Conservation (phyloP, 371 early-diverging fungal species). For the Capillidium heterosporum region DNA sequence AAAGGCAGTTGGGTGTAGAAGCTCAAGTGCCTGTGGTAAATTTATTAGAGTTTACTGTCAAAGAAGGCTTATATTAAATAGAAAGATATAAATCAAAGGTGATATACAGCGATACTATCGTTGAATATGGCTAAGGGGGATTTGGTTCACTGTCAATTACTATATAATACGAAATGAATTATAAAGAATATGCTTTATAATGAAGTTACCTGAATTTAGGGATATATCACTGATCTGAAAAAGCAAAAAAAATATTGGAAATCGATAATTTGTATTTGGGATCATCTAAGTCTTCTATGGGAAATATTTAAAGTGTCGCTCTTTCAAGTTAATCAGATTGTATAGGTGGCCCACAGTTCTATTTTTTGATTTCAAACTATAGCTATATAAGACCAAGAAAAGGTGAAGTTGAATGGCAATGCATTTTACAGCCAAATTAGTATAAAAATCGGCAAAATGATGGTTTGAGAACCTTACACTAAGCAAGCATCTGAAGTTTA, state of each 20-base stretch:
- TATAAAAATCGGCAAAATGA: too few relatives aligned
- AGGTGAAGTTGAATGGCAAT: too few relatives aligned
- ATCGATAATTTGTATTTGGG: background rate
- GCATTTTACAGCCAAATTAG: too few relatives aligned
- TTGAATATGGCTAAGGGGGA: background rate
- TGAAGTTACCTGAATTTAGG: background rate
- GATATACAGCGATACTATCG: background rate
- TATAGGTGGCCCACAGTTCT: background rate
- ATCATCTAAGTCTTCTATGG: background rate
- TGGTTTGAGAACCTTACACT: too few relatives aligned
- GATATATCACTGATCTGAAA: background rate
- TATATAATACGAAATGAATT: background rate
- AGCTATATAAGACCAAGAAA: too few relatives aligned
- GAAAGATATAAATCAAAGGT: background rate
- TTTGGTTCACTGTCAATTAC: background rate
- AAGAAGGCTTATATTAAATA: background rate
- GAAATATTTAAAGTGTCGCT: background rate
- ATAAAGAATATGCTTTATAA: too few relatives aligned
- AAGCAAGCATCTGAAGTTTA: too few relatives aligned
- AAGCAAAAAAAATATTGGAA: background rate
- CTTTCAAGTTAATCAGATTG: background rate
- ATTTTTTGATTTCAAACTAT: too few relatives aligned
- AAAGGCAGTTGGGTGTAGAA: background rate
- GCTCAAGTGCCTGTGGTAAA: background rate
- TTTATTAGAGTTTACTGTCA: too few relatives aligned